Base-by-base conservation (phyloP, 345 rosid genomes). In the Rhodamnia argentea region DNA sequence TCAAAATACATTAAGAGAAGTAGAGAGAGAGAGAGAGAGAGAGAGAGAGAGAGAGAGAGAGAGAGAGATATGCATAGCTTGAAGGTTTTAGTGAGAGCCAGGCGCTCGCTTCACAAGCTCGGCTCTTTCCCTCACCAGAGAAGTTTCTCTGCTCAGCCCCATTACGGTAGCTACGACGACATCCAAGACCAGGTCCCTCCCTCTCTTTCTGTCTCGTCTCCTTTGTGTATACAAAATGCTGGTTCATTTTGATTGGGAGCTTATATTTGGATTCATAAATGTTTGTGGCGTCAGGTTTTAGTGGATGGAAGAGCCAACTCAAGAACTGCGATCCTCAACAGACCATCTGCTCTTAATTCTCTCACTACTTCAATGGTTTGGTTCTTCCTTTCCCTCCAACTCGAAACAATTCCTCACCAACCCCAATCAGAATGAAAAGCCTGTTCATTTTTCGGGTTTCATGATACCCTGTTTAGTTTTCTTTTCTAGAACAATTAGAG, bases 221-320 rank as follows among this genome's bases (percentile, higher is more conserved):
- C 40, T 37, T 37, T 3, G 40, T 37, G 40, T 37, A 2, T 37
- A 37, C 40, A 37, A 37, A 37, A 37, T 37, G 40, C 40, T 37
- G 40, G 40, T 37, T 64, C 44, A 0, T 64, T 18, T 16, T 16
- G 0, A 64, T 32, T 2, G 76, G 76, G 24, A 16, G 13, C 76
- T 64, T 64, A 16, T 0, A 16, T 32, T 64, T 64, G 23, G 0
- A 32, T 32, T 32, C 7, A 18, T 32, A 9, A 32, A 32, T 64
- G 44, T 15, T 32, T 64, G 24, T 64, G 78, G 75, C 40, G 40
- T 62, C 88, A 95, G 97, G 99, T 96, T 85, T 86, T 92, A 59
- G 99, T 97, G 86, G 94, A 95, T 92, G 99, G 99, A 83, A 94
- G 95, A 88, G 93, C 98, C 57, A 96, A 94, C 84, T 95, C 98